Evolutionary conservation across 2,329 filamentous ascomycete genomes (phyloP), one percentile per base, ranked within the genome.

Genomic region (Tolypocladium tundrense): DNA sequence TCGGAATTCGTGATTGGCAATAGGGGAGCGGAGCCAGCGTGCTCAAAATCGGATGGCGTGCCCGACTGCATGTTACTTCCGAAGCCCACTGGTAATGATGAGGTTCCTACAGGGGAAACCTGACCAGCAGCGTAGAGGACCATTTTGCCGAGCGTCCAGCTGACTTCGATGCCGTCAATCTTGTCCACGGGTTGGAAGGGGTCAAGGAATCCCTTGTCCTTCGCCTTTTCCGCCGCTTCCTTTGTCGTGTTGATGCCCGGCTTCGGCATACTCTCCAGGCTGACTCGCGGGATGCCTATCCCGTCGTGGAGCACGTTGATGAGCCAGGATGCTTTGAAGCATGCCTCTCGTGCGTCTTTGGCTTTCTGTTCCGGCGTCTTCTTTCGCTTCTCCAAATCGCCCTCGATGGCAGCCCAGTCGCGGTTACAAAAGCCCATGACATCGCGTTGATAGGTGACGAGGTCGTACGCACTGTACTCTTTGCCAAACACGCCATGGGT

Each of bases 261-360:
- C 9, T 62, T 67, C 5, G 74, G 67, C 0, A 80, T 78, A 24
- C 84, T 77, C 64, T 96, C 93, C 16, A 96, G 73, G 0, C 90
- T 91, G 7, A 94, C 79, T 55, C 92, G 83, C 6, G 95, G 95
- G 55, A 99, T 86, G 0, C 94, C 95, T 63, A 99, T 97, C 2
- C 94, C 94, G 61, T 97, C 90, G 67, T 99, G 93, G 4, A 99
- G 79, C 67, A 99, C 87, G 66, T 95, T 99, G 69, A 99, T 96
- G 51, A 99, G 78, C 94, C 95, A 99, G 6, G 91, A 94, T 0
- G 94, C 92, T 72, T 99, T 99, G 80, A 99, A 99, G 71, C 94
- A 99, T 1, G 96, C 89, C 68, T 96, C 87, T 62, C 88, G 83
- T 6, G 92, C 92, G 54, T 87, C 88, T 65, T 88, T 84, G 1